Base-by-base conservation (phyloP, 495 filamentous ascomycete species). In the Hypoxylon crocopeplum region DNA sequence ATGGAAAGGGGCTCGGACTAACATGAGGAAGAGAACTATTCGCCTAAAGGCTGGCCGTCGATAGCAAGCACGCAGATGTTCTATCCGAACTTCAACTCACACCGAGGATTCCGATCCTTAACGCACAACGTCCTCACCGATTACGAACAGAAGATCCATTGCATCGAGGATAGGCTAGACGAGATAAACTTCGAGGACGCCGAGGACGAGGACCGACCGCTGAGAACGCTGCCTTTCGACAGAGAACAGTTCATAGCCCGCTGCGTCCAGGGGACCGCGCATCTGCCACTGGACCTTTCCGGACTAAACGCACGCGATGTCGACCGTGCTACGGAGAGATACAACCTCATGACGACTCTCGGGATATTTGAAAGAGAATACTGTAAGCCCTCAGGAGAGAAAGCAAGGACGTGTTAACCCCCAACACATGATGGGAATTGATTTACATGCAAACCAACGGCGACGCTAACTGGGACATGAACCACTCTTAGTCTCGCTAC, bases 121-220 rank as follows among this genome's bases (percentile, higher is more conserved):
- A 42, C 24, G 8, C 34, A 57, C 24, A 16, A 24, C 7, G 7
- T 38, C 13, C 47, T 63, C 20, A 58, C 40, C 5, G 36, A n/a
- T 5, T 58, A 37, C 41, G 48, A 53, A 24, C 48, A 41, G 4
- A 63, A 54, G 37, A 40, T 63, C 27, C 29, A 24, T 1, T 48
- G 37, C 3, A 45, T 64, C 22, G 48, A 48, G 19, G 16, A 64
- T 13, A 37, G 30, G 20, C 30, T 64, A 13, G 37, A 64, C 33
- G 37, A 49, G 32, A 49, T 64, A 48, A 33, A 60, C 17, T 56
- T 59, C 24, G 25, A 56, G 16, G 54, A 54, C 5, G 33, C 12
- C 1, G 36, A 54, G 11, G 32, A 20, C 8, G 39, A 33, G 1
- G 46, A 20, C 5, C 20, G 11, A 10, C 32, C 42, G 8, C 30